Conservation (phyloP, 75 land plant genomes). For the Picea sitchensis region DNA sequence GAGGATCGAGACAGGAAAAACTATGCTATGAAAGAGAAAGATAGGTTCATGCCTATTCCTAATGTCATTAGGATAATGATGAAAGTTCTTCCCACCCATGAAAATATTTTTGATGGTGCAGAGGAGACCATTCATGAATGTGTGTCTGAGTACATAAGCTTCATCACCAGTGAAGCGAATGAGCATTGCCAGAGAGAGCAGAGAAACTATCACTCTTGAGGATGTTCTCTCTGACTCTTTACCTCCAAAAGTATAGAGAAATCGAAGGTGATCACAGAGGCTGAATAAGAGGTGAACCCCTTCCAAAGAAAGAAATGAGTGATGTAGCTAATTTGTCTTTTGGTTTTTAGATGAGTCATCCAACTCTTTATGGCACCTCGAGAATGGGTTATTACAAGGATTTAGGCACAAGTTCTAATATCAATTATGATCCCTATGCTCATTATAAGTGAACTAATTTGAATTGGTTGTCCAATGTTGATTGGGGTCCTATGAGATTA, state of each 20-base stretch:
- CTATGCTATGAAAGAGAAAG: conserved; percentile 33
- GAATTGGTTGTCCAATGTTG: background rate
- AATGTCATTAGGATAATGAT: conserved; percentile 73
- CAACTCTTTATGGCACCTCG: background rate
- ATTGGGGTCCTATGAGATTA: too few species aligned
- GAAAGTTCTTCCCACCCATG: conserved; percentile 57
- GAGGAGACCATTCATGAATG: conserved; percentile 84
- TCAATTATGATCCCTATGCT: conserved; percentile 3
- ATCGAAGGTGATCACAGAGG: conserved; percentile 29
- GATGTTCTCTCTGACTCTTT: conserved; percentile 44
- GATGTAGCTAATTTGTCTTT: background rate
- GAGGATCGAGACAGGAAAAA: conserved; percentile 7
- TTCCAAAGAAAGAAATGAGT: conserved; percentile 7
- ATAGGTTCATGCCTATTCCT: conserved; percentile 46
- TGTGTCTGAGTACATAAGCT: conserved; percentile 86
- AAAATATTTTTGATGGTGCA: conserved; percentile 72
- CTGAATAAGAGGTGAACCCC: conserved; percentile 3
- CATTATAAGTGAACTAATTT: background rate
- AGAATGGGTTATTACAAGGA: conserved; percentile 8
- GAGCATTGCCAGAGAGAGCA: conserved; percentile 37
- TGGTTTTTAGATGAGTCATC: conserved; percentile 7
- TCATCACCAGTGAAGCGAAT: conserved; percentile 80
- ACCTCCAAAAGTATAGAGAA: conserved; percentile 71
- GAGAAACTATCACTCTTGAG: conserved; percentile 18
- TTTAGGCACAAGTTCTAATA: background rate